These are phyloP conservation scores for Neurospora sp. DNA, from an alignment of 495 filamentous ascomycete species.

Conservation along the genomic window DNA sequence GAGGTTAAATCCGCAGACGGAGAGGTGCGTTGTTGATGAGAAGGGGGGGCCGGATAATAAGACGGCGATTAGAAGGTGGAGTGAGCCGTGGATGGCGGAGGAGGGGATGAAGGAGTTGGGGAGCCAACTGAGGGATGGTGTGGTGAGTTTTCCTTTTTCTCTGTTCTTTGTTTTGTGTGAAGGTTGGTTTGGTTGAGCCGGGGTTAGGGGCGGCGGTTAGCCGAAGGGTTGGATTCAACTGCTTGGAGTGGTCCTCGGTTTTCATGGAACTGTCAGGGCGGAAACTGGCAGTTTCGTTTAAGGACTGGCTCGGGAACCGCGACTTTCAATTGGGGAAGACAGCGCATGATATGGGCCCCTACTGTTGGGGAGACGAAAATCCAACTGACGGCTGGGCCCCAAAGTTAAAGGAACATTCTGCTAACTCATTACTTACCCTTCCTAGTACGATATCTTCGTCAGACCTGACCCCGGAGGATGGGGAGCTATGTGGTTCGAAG, in stretches of 20 bases:
- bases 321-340: neutral
- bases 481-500: constrained; percentile 24
- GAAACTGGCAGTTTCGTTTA: neutral
- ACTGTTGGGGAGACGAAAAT: neutral
- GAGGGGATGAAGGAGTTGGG: neutral
- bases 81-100: neutral
- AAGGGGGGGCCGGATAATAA: neutral
- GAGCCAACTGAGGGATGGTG: neutral
- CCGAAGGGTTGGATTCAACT: neutral
- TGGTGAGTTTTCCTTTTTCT: neutral
- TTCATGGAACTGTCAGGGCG: neutral
- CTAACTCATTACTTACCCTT: neutral
- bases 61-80: neutral
- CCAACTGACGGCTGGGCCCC: neutral
- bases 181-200: neutral
- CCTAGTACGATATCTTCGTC: constrained; percentile 29
- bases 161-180: neutral
- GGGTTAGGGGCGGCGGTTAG: neutral
- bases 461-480: constrained; percentile 10
- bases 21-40: neutral
- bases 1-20: neutral
- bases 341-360: neutral
- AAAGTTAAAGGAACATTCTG: neutral
- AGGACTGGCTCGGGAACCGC: no score
- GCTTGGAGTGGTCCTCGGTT: neutral